A percentile compares a stretch with the other conserved stretches of the same genome.
phyloP scores from a whole-genome alignment of 202 grass and related monocot genomes.

The Panicum hallii region DNA sequence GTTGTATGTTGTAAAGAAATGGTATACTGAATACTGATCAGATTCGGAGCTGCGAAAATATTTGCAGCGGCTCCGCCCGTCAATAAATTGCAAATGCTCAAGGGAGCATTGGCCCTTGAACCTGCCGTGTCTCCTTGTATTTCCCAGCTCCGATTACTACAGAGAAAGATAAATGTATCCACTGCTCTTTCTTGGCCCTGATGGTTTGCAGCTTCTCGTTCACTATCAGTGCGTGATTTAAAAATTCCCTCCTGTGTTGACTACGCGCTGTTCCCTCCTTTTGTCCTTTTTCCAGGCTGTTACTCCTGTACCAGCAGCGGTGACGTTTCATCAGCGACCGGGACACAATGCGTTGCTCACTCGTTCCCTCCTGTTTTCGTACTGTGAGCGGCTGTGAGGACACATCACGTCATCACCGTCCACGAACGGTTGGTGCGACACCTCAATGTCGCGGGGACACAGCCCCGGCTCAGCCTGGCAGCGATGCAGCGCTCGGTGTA shows the following conservation, averaged over 20 bases:
- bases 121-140: not conserved
- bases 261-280: not conserved
- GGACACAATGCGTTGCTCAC: not conserved
- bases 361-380: conserved; percentile 1
- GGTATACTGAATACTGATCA: conserved; percentile 6
- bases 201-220: not conserved
- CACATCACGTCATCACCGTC: conserved; percentile 46
- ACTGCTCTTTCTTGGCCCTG: not conserved
- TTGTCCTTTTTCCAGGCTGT: not conserved
- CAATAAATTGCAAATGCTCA: conserved; percentile 31
- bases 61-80: conserved; percentile 31
- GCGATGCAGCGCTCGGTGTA: conserved; percentile 10
- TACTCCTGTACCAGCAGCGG: conserved; percentile 32
- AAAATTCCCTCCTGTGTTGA: conserved; percentile 7
- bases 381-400: conserved; percentile 42
- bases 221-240: not conserved
- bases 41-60: conserved; percentile 40
- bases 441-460: not conserved
- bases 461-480: conserved; percentile 24
- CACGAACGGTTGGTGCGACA: conserved; percentile 31
- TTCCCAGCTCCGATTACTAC: not conserved
- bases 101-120: not conserved
- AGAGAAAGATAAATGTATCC: not conserved
- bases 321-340: conserved; percentile 37
- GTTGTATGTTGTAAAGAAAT: conserved; percentile 51